phyloP scores from a whole-genome alignment of 2,329 filamentous ascomycete genomes.

The Aspergillus viridinutans region DNA sequence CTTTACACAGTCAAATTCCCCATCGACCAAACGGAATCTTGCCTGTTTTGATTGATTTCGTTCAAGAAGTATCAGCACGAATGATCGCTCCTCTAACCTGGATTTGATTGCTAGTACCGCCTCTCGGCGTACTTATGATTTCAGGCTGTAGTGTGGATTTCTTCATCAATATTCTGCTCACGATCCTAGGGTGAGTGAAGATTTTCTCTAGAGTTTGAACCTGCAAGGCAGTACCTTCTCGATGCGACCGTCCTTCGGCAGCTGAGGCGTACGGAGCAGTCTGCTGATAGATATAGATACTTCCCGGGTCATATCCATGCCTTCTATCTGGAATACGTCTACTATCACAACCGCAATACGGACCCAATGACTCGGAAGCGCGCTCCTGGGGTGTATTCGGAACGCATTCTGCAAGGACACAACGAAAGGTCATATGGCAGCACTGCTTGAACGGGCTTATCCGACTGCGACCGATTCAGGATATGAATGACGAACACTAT shows the following conservation, averaged over 20 bases:
- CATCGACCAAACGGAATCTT: neutral
- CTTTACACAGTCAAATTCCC: neutral
- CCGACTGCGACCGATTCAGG: neutral
- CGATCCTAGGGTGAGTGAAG: conserved; percentile 55
- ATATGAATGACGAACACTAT: neutral
- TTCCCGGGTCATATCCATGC: conserved; percentile 75
- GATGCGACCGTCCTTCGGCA: no score
- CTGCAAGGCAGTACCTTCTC: neutral
- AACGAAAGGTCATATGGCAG: conserved; percentile 23
- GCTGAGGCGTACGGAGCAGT: neutral
- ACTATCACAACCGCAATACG: conserved; percentile 60
- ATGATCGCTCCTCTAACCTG: neutral
- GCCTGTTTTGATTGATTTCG: neutral
- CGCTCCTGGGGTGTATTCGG: conserved; percentile 39
- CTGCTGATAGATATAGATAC: conserved; percentile 46
- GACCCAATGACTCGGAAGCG: conserved; percentile 19
- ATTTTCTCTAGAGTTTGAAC: neutral
- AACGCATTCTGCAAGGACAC: conserved; percentile 36
- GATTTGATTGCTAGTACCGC: conserved; percentile 51
- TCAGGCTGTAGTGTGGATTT: conserved; percentile 63
- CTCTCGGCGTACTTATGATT: conserved; percentile 60
- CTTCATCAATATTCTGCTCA: conserved; percentile 64
- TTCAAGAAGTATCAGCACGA: neutral
- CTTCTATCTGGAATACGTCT: conserved; percentile 79
- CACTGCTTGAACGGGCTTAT: neutral